Evolutionary conservation across 371 early-diverging fungal genomes (phyloP).

Genomic region (Apophysomyces ossiformis): DNA sequence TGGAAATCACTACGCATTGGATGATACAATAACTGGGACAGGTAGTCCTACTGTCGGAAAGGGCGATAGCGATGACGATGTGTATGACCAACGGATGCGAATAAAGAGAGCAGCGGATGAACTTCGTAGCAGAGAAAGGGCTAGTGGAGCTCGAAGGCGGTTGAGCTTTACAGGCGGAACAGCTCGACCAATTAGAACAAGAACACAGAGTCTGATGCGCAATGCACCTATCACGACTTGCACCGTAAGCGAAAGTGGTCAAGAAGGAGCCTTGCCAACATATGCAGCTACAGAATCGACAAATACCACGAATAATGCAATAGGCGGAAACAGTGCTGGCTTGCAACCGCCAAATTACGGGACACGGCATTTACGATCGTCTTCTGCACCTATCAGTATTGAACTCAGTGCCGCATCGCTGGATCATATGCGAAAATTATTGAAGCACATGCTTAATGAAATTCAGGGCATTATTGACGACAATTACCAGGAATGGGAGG

Average conservation of each 20-base stretch:
- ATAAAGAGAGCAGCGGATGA: constrained; percentile 20
- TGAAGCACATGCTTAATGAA: constrained; percentile 47
- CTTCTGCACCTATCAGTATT: constrained; percentile 41
- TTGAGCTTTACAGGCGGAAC: constrained; percentile 19
- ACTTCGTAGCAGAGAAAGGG: constrained; percentile 21
- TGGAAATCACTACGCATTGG: constrained; percentile 16
- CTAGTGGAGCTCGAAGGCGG: constrained; percentile 22
- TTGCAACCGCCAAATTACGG: background rate
- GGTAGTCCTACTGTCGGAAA: constrained; percentile 4
- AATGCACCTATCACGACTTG: constrained; percentile 38
- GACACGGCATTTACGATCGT: constrained; percentile 36
- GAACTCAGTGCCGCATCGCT: constrained; percentile 66
- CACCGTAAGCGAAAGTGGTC: constrained; percentile 10
- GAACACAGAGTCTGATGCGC: constrained; percentile 47
- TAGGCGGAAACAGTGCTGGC: too few species aligned
- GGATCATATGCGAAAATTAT: constrained; percentile 65
- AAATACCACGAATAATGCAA: background rate
- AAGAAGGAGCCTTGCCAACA: constrained; percentile 13
- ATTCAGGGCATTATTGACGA: constrained; percentile 23
- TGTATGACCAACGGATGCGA: constrained; percentile 14
- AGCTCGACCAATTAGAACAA: constrained; percentile 25
- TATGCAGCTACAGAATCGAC: background rate
- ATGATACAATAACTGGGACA: background rate
- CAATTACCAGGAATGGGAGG: constrained; percentile 69
- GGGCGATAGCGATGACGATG: constrained; percentile 12